Conservation (phyloP, 2,329 filamentous ascomycete species). For the Colletotrichum musae region DNA sequence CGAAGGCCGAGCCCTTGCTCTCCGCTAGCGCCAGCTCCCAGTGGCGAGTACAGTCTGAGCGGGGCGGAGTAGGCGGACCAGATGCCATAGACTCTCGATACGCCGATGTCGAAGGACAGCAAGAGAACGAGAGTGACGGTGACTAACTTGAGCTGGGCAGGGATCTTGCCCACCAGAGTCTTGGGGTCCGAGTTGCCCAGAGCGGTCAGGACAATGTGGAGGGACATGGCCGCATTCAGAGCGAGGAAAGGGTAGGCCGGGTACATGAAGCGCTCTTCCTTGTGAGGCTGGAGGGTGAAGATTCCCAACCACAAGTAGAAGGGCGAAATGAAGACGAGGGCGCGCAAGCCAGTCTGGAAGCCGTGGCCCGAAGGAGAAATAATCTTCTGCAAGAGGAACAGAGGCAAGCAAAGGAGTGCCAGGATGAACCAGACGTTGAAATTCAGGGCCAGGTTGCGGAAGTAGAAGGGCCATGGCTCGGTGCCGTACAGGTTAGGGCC, state of each 20-base stretch:
- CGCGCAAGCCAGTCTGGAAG: slow-evolving; percentile 80
- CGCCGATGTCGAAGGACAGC: slow-evolving; percentile 74
- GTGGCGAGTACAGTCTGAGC: slow-evolving; percentile 76
- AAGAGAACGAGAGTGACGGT: slow-evolving; percentile 73
- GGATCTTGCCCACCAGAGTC: slow-evolving; percentile 78
- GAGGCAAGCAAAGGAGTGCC: slow-evolving; percentile 80
- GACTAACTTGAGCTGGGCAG: slow-evolving; percentile 80
- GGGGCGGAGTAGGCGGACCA: slow-evolving; percentile 89
- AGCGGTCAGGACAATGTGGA: slow-evolving; percentile 84
- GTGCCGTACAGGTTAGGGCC: slow-evolving; percentile 95
- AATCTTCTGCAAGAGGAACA: slow-evolving; percentile 81
- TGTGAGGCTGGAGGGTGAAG: slow-evolving; percentile 94
- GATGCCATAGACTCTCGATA: slow-evolving; percentile 82
- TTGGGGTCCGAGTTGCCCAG: slow-evolving; percentile 80
- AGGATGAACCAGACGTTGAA: slow-evolving; percentile 96
- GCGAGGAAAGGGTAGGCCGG: slow-evolving; percentile 92
- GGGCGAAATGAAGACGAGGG: slow-evolving; percentile 82
- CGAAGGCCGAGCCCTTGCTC: slow-evolving; percentile 65
- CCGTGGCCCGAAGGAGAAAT: slow-evolving; percentile 73
- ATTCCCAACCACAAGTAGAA: slow-evolving; percentile 97
- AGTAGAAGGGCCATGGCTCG: slow-evolving; percentile 97
- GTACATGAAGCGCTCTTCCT: slow-evolving; percentile 99
- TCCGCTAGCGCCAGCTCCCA: slow-evolving; percentile 67
- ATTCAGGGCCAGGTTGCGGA: slow-evolving; percentile 91
- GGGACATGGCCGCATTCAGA: slow-evolving; percentile 86